Base-by-base conservation (phyloP, 108 stramenopile species). In the Epipyxis sp. region DNA sequence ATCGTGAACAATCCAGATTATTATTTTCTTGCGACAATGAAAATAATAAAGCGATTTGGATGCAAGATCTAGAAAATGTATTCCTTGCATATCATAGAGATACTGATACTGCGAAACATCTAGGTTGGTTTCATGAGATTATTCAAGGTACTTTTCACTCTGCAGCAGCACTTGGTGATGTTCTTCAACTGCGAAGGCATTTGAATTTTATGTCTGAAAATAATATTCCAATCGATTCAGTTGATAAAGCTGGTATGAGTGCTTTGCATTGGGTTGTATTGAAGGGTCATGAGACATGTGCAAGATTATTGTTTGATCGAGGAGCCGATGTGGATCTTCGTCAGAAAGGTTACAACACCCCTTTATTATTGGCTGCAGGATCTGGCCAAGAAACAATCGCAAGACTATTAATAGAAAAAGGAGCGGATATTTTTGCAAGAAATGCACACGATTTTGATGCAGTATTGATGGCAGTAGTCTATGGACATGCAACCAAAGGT, bases 391-490 rank as follows among this genome's bases (percentile, higher is more conserved):
- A 74, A 3, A 6, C 3, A 10, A 3, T 74, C 27, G 71, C 71
- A 3, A 37, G 71, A 6, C 44, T 74, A 32, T 42, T 74, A 10
- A 13, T 74, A 27, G 13, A 35, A 6, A 13, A 32, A 42, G 71
- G 71, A 34, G 71, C 71, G 10, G 71, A 74, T 74, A 46, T 57
- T 27, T 30, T 6, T 13, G 32, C 43, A 16, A 20, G 6, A 13
- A 74, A 74, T 42, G 10, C 6, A 10, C 37, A 25, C 37, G 71
- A 32, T 42, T 32, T 29, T 54, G 34, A 74, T 37, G 25, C 71
- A 29, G 71, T 74, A 3, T 74, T 74, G 40, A 74, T 74, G 71
- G 71, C 71, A 10, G 71, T 74, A 27, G n/a, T 74, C 29, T 74
- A 39, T 37, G 71, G 71, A 6, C 71, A 74, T 37, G 71, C 71